These are phyloP conservation scores for Starmerella stigmatis DNA, from an alignment of 805 yeast genomes.

Conservation along the genomic window DNA sequence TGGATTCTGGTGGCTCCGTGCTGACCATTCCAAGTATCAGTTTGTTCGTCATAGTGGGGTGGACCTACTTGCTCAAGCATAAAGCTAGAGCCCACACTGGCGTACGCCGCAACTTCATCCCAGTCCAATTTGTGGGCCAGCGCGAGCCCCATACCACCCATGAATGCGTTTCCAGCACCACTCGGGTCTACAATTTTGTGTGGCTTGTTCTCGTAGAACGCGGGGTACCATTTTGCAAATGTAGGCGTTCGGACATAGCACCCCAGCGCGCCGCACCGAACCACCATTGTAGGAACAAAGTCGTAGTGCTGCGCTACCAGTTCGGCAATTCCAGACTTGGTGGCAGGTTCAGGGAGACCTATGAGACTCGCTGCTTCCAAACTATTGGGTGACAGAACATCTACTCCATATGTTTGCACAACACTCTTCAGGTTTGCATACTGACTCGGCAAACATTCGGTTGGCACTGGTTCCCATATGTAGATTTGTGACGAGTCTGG, in stretches of 20 bases:
- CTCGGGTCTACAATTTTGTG: conserved; percentile 70
- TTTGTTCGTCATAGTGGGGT: conserved; percentile 35
- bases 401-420: conserved; percentile 31
- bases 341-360: conserved; percentile 38
- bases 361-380: conserved; percentile 67
- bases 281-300: conserved; percentile 39
- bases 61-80: conserved; percentile 75
- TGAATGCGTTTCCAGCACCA: conserved; percentile 87
- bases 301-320: conserved; percentile 37
- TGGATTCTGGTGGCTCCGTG: conserved; percentile 38
- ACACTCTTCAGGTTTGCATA: conserved; percentile 30
- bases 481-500: conserved; percentile 33
- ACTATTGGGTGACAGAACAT: conserved; percentile 71
- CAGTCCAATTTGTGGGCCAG: conserved; percentile 34
- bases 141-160: conserved; percentile 68
- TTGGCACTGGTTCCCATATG: conserved; percentile 85
- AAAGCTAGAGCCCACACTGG: conserved; percentile 67
- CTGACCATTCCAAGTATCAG: conserved; percentile 52
- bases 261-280: conserved; percentile 72
- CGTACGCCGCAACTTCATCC: conserved; percentile 47
- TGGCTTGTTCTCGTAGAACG: conserved; percentile 48
- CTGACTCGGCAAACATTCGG: conserved; percentile 45
- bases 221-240: conserved; percentile 45
- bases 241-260: conserved; percentile 33
- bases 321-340: conserved; percentile 34